A percentile compares a stretch with the other conserved stretches of the same genome.
phyloP scores from a whole-genome alignment of 208 protist species.

The Acanthamoeba lenticulata region DNA sequence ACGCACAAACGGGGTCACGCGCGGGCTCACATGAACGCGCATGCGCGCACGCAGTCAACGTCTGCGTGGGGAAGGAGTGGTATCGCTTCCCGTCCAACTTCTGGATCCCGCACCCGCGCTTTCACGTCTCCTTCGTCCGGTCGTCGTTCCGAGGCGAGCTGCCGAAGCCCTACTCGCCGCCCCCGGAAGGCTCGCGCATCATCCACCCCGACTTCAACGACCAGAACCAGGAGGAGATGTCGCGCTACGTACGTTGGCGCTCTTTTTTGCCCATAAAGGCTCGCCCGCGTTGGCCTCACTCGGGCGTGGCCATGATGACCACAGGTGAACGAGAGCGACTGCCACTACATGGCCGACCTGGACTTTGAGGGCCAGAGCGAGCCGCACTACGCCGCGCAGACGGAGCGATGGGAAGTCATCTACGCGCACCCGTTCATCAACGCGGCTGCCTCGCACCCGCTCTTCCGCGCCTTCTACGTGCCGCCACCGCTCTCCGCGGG shows the following conservation, averaged over 20 bases:
- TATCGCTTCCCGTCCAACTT: slow-evolving; percentile 69
- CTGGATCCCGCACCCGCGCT: slow-evolving; percentile 32
- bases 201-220: slow-evolving; percentile 60
- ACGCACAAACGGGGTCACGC: neutral
- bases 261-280: neutral
- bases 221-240: slow-evolving; percentile 65
- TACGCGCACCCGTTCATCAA: slow-evolving; percentile 47
- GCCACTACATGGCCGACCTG: slow-evolving; percentile 69
- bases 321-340: slow-evolving; percentile 57
- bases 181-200: neutral
- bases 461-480: slow-evolving; percentile 68
- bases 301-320: neutral
- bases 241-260: slow-evolving; percentile 16
- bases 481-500: neutral
- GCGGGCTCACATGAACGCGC: neutral
- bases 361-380: slow-evolving; percentile 70
- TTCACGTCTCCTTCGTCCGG: slow-evolving; percentile 15
- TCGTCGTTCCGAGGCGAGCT: slow-evolving; percentile 60
- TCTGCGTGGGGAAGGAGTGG: slow-evolving; percentile 73
- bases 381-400: slow-evolving; percentile 22
- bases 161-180: slow-evolving; percentile 36
- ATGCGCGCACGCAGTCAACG: neutral
- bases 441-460: slow-evolving; percentile 17
- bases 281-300: neutral
- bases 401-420: neutral